Base-by-base conservation (phyloP, 331 rosid species). In the Cucumis variabilis region DNA sequence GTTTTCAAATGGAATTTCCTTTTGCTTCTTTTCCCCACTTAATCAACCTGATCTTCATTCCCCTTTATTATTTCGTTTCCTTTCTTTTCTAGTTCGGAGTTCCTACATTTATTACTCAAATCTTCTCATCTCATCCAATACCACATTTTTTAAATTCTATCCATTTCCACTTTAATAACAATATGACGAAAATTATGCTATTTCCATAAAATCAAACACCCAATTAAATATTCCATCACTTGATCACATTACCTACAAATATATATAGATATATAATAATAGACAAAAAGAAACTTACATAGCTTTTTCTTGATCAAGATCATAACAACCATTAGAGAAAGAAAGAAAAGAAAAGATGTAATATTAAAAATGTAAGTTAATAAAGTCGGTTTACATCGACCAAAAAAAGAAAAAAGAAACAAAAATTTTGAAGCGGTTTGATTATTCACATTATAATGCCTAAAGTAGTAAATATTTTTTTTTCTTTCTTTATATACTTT, bases 381-480 rank as follows among this genome's bases (percentile, higher is more conserved):
- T 58, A n/a, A 48, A 77, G 83, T 77, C 23, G 83, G 83, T 25
- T 80, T 28, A 14, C 48, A 8, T 41, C 68, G 7, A 79, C 65
- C 33, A 55, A 25, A 79, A 80, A 53, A 27, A 25, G 53, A 80
- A 53, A 3, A 33, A 19, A 33, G 11, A 30, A 72, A 28, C 1
- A 74, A 19, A 58, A 55, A 0, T 15, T 16, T 6, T 41, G 25
- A 20, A 44, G 28, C 81, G 21, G 60, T 23, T 77, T 48, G 41
- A 77, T n/a, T 77, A 80, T 80, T 15, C 17, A 80, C 84, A 80
- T 50, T 53, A 27, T 63, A 63, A 63, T 81, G 44, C 85, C 69
- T 55, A 55, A 25, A 77, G 24, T 23, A 30, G 41, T 50, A 23
- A 15, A 14, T 41, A 21, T 48, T 16, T 51, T 51, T 78, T 53